These are phyloP conservation scores for Grosmannia clavigera DNA, from an alignment of 2,329 filamentous ascomycete genomes.

Conservation along the genomic window DNA sequence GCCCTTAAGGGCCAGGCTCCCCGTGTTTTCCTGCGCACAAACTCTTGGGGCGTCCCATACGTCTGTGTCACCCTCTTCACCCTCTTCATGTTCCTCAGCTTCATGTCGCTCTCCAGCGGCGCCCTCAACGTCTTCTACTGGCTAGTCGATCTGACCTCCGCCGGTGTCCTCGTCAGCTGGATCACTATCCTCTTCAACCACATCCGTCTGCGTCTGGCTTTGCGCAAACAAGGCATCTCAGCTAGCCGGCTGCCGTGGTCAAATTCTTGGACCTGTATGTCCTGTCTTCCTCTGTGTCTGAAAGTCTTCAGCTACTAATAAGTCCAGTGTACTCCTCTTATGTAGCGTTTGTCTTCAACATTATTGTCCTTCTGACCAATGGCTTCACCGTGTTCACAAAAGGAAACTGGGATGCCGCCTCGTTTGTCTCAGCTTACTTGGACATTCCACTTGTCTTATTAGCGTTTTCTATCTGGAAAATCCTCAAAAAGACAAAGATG, in stretches of 20 bases:
- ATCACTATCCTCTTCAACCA: constrained; percentile 52
- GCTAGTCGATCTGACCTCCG: constrained; percentile 58
- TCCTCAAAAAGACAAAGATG: constrained; percentile 5
- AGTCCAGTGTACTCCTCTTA: constrained; percentile 27
- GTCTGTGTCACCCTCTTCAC: constrained; percentile 31
- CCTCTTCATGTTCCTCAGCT: constrained; percentile 43
- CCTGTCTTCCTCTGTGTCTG: neutral
- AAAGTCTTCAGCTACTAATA: constrained; percentile 10
- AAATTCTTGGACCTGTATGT: constrained; percentile 48
- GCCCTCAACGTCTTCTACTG: constrained; percentile 56
- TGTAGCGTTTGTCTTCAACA: constrained; percentile 13
- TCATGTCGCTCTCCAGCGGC: constrained; percentile 41
- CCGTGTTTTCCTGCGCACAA: constrained; percentile 39
- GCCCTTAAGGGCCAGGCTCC: constrained; percentile 48
- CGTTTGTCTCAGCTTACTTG: constrained; percentile 54
- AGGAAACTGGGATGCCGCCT: constrained; percentile 38
- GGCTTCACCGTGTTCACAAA: constrained; percentile 56
- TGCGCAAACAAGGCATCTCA: constrained; percentile 37
- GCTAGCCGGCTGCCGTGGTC: constrained; percentile 44
- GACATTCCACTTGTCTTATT: constrained; percentile 37
- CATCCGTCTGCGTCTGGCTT: constrained; percentile 44
- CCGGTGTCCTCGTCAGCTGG: constrained; percentile 61
- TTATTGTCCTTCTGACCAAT: constrained; percentile 52
- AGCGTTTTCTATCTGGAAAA: constrained; percentile 8
- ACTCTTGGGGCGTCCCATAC: constrained; percentile 41